These are phyloP conservation scores for Debaryomyces tyrocola DNA, from an alignment of 805 yeast species.

Conservation along the genomic window DNA sequence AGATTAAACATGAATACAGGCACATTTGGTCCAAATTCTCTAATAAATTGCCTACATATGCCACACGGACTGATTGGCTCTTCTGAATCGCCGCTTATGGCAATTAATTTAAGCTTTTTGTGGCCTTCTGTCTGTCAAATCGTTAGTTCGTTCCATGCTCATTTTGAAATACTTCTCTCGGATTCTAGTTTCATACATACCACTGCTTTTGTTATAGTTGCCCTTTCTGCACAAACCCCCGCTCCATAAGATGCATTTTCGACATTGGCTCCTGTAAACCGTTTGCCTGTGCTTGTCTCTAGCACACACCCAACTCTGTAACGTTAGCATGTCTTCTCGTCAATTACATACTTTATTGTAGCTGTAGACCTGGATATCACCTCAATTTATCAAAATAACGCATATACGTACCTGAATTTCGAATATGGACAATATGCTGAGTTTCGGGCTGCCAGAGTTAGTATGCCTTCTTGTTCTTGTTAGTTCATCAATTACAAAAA, in stretches of 20 bases:
- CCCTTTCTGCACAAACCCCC: constrained; percentile 42
- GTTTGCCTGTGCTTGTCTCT: constrained; percentile 49
- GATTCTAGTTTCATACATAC: constrained; percentile 22
- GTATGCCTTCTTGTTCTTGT: not conserved
- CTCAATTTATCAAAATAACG: not conserved
- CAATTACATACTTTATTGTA: not conserved
- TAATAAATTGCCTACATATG: constrained; percentile 83
- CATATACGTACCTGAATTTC: constrained; percentile 48
- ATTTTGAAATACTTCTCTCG: not conserved
- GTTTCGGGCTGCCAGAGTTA: constrained; percentile 38
- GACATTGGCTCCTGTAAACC: constrained; percentile 76
- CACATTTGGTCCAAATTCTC: constrained; percentile 68
- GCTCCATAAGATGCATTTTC: constrained; percentile 90
- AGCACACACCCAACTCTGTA: constrained; percentile 78
- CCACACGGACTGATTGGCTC: constrained; percentile 87
- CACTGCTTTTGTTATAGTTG: constrained; percentile 33
- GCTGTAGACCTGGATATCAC: not conserved
- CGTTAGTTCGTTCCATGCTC: constrained; percentile 11
- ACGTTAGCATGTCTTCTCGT: not conserved
- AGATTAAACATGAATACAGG: constrained; percentile 70
- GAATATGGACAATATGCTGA: constrained; percentile 71
- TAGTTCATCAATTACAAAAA: not conserved
- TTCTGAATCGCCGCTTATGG: constrained; percentile 59
- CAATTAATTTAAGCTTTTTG: constrained; percentile 55
- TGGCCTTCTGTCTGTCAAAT: constrained; percentile 37